These are phyloP conservation scores for Trichomonascaceae sp. DNA, from an alignment of 1,139 yeast genomes.

Conservation along the genomic window DNA sequence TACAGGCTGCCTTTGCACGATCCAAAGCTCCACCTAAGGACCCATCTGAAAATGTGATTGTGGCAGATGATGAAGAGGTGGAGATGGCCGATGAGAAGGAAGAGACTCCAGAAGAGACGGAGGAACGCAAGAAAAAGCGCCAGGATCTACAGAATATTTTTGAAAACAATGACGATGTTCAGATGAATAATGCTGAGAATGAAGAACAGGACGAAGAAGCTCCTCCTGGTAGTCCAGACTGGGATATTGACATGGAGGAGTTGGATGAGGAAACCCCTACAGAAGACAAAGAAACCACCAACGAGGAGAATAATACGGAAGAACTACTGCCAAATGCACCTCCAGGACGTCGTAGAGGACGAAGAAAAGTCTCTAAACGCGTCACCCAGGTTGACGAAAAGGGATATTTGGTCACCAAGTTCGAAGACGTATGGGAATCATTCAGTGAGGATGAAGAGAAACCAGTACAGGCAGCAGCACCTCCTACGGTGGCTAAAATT, in stretches of 20 bases:
- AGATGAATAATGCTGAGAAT: slow-evolving; percentile 5
- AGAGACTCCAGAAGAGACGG: slow-evolving; percentile 12
- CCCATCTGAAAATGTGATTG: slow-evolving; percentile 16
- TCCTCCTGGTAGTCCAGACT: slow-evolving; percentile 6
- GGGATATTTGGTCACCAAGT: slow-evolving; percentile 17
- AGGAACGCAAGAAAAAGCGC: slow-evolving; percentile 12
- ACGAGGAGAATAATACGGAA: neutral
- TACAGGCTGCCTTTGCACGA: slow-evolving; percentile 14
- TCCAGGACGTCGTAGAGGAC: slow-evolving; percentile 11
- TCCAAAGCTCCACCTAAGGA: slow-evolving; percentile 11
- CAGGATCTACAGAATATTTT: slow-evolving; percentile 19
- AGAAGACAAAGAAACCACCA: neutral
- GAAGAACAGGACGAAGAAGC: slow-evolving; percentile 6
- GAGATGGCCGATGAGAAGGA: slow-evolving; percentile 6
- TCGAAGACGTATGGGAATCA: slow-evolving; percentile 18
- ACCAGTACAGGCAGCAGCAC: slow-evolving; percentile 5
- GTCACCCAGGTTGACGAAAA: slow-evolving; percentile 14
- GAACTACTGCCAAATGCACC: slow-evolving; percentile 5
- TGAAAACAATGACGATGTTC: slow-evolving; percentile 16
- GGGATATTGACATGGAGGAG: slow-evolving; percentile 10
- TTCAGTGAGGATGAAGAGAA: slow-evolving; percentile 16
- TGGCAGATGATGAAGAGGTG: slow-evolving; percentile 11
- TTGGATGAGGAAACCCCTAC: slow-evolving; percentile 1
- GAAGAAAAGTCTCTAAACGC: slow-evolving; percentile 15
- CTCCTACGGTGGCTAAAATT: slow-evolving; percentile 1